Percentiles rank a stretch among this genome's conserved stretches.
These are phyloP conservation scores for Candida sp. DNA, from an alignment of 1,139 yeast species.

Conservation along the genomic window DNA sequence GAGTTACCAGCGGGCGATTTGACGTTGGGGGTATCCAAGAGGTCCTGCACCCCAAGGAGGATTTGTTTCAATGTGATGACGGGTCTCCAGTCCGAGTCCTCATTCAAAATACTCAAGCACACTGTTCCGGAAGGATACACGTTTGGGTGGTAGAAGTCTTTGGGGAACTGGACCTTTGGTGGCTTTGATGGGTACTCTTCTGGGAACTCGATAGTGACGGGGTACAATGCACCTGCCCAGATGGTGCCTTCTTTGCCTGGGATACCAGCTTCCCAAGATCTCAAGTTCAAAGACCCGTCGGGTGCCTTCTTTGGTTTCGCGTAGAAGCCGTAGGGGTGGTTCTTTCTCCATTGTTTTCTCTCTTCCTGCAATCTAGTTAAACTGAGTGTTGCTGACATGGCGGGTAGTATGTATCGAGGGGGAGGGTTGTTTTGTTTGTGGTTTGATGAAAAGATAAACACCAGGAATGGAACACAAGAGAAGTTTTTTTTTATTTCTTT, in stretches of 20 bases:
- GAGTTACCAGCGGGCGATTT: slow-evolving; percentile 98
- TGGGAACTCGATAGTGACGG: slow-evolving; percentile 83
- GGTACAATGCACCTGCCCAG: slow-evolving; percentile 91
- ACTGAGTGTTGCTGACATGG: slow-evolving; percentile 53
- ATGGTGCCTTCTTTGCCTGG: slow-evolving; percentile 90
- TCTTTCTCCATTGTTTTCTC: slow-evolving; percentile 97
- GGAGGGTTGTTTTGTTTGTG: background rate
- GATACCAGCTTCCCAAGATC: slow-evolving; percentile 92
- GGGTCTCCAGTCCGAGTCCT: slow-evolving; percentile 98
- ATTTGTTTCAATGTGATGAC: slow-evolving; percentile 93
- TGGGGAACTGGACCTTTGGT: slow-evolving; percentile 89
- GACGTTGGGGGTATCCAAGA: slow-evolving; percentile 89
- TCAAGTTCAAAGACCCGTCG: slow-evolving; percentile 86
- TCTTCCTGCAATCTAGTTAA: slow-evolving; percentile 85
- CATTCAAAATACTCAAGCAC: slow-evolving; percentile 91
- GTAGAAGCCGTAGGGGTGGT: slow-evolving; percentile 96
- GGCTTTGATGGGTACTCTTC: slow-evolving; percentile 97
- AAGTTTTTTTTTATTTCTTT: too few relatives aligned
- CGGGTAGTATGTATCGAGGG: too few relatives aligned
- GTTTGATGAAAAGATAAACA: background rate
- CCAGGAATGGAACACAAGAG: background rate
- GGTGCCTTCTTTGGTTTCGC: slow-evolving; percentile 83
- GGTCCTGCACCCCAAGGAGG: slow-evolving; percentile 90
- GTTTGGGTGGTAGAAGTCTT: slow-evolving; percentile 94
- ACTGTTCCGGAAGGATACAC: slow-evolving; percentile 97